Conservation (phyloP, 331 rosid species). For the Quercus phellos region DNA sequence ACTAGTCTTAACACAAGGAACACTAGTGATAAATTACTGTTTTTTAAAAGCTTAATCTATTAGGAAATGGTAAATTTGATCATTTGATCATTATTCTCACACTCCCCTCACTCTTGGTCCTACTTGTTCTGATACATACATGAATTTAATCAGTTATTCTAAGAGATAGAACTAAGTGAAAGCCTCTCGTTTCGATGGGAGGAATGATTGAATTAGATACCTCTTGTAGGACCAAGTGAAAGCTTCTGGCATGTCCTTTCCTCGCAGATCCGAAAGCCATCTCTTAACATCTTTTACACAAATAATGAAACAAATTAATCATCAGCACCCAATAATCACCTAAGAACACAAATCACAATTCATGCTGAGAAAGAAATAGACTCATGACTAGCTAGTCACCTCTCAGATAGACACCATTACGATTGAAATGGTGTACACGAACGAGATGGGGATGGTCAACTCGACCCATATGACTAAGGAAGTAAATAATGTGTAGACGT, state of each 20-base stretch:
- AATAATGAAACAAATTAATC: neutral
- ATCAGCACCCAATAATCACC: neutral
- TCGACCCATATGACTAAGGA: slow-evolving; percentile 54
- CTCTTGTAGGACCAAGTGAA: slow-evolving; percentile 90
- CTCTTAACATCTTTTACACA: slow-evolving; percentile 65
- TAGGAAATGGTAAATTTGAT: too few species aligned
- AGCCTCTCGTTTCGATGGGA: neutral
- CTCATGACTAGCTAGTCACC: slow-evolving; percentile 23
- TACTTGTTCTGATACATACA: too few species aligned
- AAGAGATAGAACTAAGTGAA: too few species aligned
- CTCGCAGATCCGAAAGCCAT: slow-evolving; percentile 77
- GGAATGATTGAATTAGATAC: slow-evolving; percentile 22
- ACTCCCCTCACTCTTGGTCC: too few species aligned
- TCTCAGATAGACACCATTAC: slow-evolving; percentile 71
- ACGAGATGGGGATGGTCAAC: slow-evolving; percentile 76
- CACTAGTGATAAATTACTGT: slow-evolving; percentile 11
- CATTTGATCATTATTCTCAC: too few species aligned
- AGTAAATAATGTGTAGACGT: slow-evolving; percentile 67
- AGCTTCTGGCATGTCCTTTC: slow-evolving; percentile 65
- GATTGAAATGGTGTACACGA: slow-evolving; percentile 62
- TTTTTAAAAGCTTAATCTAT: too few species aligned
- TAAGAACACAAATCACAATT: too few species aligned
- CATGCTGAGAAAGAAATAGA: neutral
- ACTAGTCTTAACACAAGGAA: neutral
- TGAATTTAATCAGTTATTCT: too few species aligned